These are phyloP conservation scores for Aspergillus chevalieri DNA, from an alignment of 2,329 filamentous ascomycete genomes.

Conservation along the genomic window DNA sequence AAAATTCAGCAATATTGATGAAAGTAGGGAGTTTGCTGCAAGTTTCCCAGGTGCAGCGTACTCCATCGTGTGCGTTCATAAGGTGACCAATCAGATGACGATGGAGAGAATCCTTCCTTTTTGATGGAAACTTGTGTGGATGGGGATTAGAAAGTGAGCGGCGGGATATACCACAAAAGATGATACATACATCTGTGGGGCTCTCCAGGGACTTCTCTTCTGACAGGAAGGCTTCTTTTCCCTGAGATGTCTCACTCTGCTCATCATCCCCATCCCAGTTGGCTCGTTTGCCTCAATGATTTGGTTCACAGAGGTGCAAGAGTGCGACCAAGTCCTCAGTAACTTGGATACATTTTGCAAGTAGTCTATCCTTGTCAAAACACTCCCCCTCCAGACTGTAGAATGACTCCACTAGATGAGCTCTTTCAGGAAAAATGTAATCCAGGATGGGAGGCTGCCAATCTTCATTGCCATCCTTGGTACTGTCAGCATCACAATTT, in stretches of 20 bases:
- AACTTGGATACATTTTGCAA: conserved; percentile 19
- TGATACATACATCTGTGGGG: conserved; percentile 20
- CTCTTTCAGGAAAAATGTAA: conserved; percentile 19
- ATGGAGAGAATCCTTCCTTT: conserved; percentile 18
- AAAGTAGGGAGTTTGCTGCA: conserved; percentile 15
- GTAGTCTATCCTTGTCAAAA: conserved; percentile 19
- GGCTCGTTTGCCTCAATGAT: conserved; percentile 16
- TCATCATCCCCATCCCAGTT: conserved; percentile 15
- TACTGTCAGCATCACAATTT: conserved; percentile 65
- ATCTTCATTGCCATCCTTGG: conserved; percentile 59
- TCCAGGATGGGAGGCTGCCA: conserved; percentile 51
- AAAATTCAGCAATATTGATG: conserved; percentile 13
- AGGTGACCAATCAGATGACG: conserved; percentile 20
- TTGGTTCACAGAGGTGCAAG: conserved; percentile 18
- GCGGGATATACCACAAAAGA: conserved; percentile 20
- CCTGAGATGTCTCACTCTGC: conserved; percentile 5
- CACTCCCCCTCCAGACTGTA: conserved; percentile 19
- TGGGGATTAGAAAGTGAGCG: conserved; percentile 16
- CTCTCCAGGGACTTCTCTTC: not conserved
- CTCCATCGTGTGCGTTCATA: conserved; percentile 10
- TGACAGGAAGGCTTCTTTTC: too few relatives aligned
- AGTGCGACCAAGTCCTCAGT: conserved; percentile 24
- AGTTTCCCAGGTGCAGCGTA: conserved; percentile 14
- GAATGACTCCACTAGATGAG: conserved; percentile 20
- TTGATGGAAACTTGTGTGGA: conserved; percentile 18